Base-by-base conservation (phyloP, 2,329 filamentous ascomycete genomes). In the Achaetomium macrosporum region DNA sequence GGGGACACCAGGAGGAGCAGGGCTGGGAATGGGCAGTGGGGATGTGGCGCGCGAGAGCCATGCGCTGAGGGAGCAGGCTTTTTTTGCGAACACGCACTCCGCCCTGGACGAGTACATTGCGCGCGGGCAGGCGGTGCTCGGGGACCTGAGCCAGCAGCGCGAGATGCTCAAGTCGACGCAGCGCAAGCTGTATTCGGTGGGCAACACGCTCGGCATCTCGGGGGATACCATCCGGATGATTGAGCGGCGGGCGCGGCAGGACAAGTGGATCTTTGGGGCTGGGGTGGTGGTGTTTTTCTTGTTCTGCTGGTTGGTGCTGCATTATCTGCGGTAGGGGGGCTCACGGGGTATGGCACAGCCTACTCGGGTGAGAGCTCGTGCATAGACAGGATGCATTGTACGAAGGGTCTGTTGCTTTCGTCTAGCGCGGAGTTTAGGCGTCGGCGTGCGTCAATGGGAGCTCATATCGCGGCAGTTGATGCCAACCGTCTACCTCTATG, bases 161-260 rank as follows among this genome's bases (percentile, higher is more conserved):
- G 92, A 97, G 68, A 91, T 96, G 74, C 77, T 99, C 58, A 99
- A 99, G 75, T 88, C 86, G 47, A 97, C 93, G 19, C 93, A 99
- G 71, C 86, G 86, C 68, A 83, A 84, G 67, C 76, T 99, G 46
- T 97, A 97, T 67, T 92, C 83, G 62, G 90, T 96, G 17, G 93
- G 89, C 7, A 97, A 95, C 66, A 97, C 93, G 19, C 73, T 99
- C 44, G 93, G 93, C 0, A 81, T 99, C 55, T 95, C 88, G 65
- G 91, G 92, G 17, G 92, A 97, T 68, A 99, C 93, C 2, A 99
- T 99, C 59, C 84, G 93, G 43, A 97, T 93, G 90, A 87, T 99
- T 40, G 92, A 97, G 72, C 75, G 93, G 61, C 78, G 93, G 57
- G 90, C 93, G 47, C 87, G 84, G 69, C 88, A 97, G 74, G 93